Conservation (phyloP, 164 flowering plant species). For the Liquidambar formosana region DNA sequence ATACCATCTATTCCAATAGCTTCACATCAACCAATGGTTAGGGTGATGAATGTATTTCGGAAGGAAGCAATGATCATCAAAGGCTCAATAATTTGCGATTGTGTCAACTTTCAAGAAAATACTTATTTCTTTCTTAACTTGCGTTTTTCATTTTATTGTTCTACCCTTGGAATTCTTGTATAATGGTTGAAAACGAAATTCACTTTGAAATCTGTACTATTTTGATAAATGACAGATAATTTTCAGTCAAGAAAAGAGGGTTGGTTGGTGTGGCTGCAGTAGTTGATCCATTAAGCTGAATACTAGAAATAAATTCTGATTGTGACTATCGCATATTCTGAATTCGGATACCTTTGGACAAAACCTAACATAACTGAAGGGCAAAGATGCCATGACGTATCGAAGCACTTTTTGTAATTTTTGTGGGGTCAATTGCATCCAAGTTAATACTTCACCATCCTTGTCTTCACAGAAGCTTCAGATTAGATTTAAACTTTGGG, state of each 20-base stretch:
- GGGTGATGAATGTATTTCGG: neutral
- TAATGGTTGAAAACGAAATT: neutral
- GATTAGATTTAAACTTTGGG: neutral
- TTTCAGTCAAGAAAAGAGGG: no score
- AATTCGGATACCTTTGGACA: no score
- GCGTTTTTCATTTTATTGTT: neutral
- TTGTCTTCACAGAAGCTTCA: neutral
- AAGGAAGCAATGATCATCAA: neutral
- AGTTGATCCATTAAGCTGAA: no score
- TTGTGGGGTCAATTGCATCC: no score
- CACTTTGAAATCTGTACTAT: neutral
- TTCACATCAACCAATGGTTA: constrained; percentile 17
- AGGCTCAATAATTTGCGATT: neutral
- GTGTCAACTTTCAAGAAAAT: no score
- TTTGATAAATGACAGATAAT: neutral
- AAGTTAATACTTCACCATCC: neutral
- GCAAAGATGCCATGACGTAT: no score
- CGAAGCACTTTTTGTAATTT: no score
- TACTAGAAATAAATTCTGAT: no score
- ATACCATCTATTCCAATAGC: constrained; percentile 41
- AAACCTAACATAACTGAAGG: no score
- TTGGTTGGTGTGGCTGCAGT: no score
- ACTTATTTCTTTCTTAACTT: neutral
- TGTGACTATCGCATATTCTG: no score
- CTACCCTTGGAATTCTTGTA: neutral